Base-by-base conservation (phyloP, 345 rosid species). In the Punica granatum region DNA sequence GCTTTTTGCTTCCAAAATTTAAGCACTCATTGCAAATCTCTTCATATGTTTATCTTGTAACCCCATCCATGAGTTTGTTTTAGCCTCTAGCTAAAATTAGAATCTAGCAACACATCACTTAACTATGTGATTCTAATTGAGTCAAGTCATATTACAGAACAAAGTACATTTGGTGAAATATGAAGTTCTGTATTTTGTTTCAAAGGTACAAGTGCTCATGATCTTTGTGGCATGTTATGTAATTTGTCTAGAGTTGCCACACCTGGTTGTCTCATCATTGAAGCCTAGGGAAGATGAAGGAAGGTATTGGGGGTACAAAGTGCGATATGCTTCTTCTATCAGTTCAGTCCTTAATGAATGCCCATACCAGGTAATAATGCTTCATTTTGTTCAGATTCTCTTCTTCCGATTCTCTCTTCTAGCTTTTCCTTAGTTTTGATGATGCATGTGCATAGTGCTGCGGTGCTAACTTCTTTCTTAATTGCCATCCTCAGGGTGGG, bases 231-330 rank as follows among this genome's bases (percentile, higher is more conserved):
- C 18, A 65, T 78, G 73, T n/a, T 71, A 54, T 77, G 78, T 28
- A 68, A 74, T 77, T 80, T 67, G 70, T 79, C 69, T 82, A 93
- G 98, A 80, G 77, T 76, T 72, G 44, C 84, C 77, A 28, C 86
- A 80, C 64, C 87, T 81, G 74, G 77, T 90, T 78, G 94, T 87
- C 66, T 80, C 86, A 3, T 77, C 82, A 18, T 85, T 82, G 34
- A 86, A 82, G 79, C 97, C 97, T 10, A 86, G 81, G 79, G 93
- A 92, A 65, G 86, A 88, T 68, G 80, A 81, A 28, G 89, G 97
- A 73, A 74, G 76, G 78, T 92, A 90, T 69, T 90, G 97, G 98
- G 98, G 97, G 18, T 92, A 90, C 70, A 86, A 81, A 84, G 97
- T 90, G 72, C 88, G 97, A 61, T 92, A 88, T 73, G 96, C 98